Conservation (phyloP, 2,329 filamentous ascomycete genomes). For the Aspergillus sp. region DNA sequence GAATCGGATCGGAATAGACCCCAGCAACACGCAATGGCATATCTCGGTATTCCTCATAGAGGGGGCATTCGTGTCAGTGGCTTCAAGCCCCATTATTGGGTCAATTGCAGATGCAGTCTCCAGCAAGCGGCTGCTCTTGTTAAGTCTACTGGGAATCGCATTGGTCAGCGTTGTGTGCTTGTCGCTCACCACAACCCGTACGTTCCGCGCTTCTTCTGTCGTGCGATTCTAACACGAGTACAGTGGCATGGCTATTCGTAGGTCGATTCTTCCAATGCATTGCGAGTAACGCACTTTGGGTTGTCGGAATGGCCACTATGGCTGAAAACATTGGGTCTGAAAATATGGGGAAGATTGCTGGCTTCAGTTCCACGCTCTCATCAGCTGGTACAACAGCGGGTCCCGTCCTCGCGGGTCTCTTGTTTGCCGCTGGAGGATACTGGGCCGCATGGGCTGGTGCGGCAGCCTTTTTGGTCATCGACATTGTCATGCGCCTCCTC, state of each 20-base stretch:
- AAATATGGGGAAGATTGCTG: slow-evolving; percentile 15
- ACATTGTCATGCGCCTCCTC: slow-evolving; percentile 16
- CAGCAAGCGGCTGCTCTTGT: no score
- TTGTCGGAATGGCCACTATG: slow-evolving; percentile 16
- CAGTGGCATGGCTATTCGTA: neutral
- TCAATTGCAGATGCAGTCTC: no score
- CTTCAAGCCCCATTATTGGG: no score
- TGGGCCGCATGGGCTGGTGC: slow-evolving; percentile 16
- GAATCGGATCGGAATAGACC: no score
- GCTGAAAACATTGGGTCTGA: slow-evolving; percentile 8
- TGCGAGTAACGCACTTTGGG: slow-evolving; percentile 15
- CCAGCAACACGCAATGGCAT: no score
- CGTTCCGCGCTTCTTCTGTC: no score
- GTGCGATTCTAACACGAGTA: no score
- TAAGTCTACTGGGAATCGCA: no score
- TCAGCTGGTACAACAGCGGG: slow-evolving; percentile 10
- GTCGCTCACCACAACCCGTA: no score
- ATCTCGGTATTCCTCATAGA: no score
- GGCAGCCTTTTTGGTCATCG: slow-evolving; percentile 11
- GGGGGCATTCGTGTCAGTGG: no score
- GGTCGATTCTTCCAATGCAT: slow-evolving; percentile 16
- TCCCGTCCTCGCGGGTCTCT: slow-evolving; percentile 11
- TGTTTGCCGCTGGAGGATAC: slow-evolving; percentile 15
- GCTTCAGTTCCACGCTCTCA: slow-evolving; percentile 9
- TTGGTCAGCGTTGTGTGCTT: no score